Base-by-base conservation (phyloP, 78 protist genomes). In the Polysphondylium violaceum region DNA sequence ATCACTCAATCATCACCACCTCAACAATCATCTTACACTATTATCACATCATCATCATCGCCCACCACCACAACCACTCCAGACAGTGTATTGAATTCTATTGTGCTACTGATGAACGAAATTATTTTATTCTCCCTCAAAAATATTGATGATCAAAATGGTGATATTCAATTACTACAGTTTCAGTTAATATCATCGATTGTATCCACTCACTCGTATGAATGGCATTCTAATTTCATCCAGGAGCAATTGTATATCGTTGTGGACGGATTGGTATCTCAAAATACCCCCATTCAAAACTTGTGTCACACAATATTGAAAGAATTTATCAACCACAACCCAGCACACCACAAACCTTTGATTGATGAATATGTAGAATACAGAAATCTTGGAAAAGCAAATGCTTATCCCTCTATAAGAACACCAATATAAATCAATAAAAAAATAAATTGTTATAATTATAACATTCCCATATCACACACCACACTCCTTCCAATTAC, bases 321-420 rank as follows among this genome's bases (percentile, higher is more conserved):
- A 64, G 72, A 64, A 36, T 64, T 64, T 64, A 64, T 64, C 31
- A 64, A 64, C n/a, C 43, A 64, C 31, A 64, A 64, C 8, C 72
- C 72, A 64, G 8, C 14, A 33, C 29, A 4, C 14, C 14, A 64
- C 27, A 64, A 64, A 21, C n/a, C n/a, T n/a, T n/a, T n/a, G n/a
- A n/a, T n/a, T n/a, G n/a, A n/a, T n/a, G n/a, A n/a, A n/a, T n/a
- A n/a, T n/a, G n/a, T n/a, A n/a, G n/a, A n/a, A n/a, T n/a, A n/a
- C n/a, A n/a, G n/a, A n/a, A n/a, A n/a, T n/a, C n/a, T n/a, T n/a
- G n/a, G n/a, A n/a, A n/a, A n/a, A n/a, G n/a, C n/a, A n/a, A n/a
- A n/a, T n/a, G n/a, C n/a, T n/a, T n/a, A n/a, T n/a, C n/a, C n/a
- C n/a, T n/a, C n/a, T n/a, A n/a, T n/a, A n/a, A n/a, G n/a, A n/a